These are phyloP conservation scores for Sonneratia alba DNA, from an alignment of 345 rosid genomes.

Conservation along the genomic window DNA sequence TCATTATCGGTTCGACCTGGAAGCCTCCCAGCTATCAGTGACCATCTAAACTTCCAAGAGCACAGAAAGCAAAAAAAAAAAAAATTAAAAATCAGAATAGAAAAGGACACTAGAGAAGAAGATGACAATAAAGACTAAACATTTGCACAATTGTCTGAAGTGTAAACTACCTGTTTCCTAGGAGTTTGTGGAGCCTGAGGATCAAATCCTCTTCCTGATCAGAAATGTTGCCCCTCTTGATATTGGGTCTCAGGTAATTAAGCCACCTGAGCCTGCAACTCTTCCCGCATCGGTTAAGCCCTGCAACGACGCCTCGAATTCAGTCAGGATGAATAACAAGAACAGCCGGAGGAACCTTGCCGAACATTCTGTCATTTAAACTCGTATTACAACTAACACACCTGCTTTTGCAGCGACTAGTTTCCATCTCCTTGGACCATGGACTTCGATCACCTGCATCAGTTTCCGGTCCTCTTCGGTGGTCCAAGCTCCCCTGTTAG, in stretches of 20 bases:
- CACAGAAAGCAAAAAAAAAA: not conserved
- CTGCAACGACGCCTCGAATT: slow-evolving; percentile 12
- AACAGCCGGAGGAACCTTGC: not conserved
- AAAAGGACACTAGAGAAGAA: not conserved
- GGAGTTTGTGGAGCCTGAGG: slow-evolving; percentile 42
- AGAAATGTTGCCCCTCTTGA: slow-evolving; percentile 48
- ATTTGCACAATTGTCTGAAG: not conserved
- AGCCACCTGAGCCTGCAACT: slow-evolving; percentile 56
- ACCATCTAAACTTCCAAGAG: slow-evolving; percentile 28
- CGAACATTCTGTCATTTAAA: not conserved
- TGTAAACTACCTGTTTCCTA: slow-evolving; percentile 40
- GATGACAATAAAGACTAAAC: not conserved
- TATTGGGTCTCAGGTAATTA: slow-evolving; percentile 52
- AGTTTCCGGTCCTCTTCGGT: slow-evolving; percentile 39
- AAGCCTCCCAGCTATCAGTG: slow-evolving; percentile 46
- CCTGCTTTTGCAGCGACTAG: slow-evolving; percentile 43
- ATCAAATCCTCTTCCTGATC: slow-evolving; percentile 51
- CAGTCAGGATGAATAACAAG: not conserved
- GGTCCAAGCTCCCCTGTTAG: slow-evolving; percentile 40
- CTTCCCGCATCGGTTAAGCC: slow-evolving; percentile 40
- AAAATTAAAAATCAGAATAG: not conserved
- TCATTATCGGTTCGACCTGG: slow-evolving; percentile 49
- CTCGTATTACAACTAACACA: not conserved
- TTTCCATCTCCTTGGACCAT: slow-evolving; percentile 46
- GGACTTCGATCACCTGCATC: slow-evolving; percentile 26